Evolutionary conservation across 1,284 basidiomycete species (phyloP).

Genomic region (Ceratobasidium sp.): DNA sequence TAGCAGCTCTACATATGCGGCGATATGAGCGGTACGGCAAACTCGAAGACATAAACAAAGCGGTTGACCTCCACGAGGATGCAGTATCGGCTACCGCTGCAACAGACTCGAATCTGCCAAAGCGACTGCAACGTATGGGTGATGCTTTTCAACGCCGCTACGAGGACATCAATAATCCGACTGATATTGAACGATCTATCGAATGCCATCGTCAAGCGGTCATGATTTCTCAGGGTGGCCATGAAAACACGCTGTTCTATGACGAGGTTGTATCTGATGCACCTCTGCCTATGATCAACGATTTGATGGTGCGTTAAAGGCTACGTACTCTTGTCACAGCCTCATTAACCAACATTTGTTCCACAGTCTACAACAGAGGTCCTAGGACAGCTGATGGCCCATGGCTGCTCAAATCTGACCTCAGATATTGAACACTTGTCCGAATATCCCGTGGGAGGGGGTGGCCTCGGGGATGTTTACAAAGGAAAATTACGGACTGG

Average conservation of each 20-base stretch:
- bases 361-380: neutral
- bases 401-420: neutral
- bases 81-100: neutral
- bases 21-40: neutral
- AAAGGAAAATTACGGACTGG: neutral
- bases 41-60: neutral
- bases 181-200: neutral
- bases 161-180: neutral
- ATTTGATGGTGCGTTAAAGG: neutral
- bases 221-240: neutral
- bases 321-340: too few species aligned
- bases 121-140: neutral
- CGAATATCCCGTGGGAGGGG: neutral
- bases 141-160: neutral
- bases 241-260: neutral
- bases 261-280: neutral
- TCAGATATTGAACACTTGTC: neutral
- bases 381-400: neutral
- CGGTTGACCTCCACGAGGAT: neutral
- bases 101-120: neutral
- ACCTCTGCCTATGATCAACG: neutral
- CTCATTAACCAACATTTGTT: too few species aligned
- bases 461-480: neutral
- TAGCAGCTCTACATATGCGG: neutral
- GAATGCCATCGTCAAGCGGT: neutral